Base-by-base conservation (phyloP, 345 rosid species). In the Moricandia arvensis region DNA sequence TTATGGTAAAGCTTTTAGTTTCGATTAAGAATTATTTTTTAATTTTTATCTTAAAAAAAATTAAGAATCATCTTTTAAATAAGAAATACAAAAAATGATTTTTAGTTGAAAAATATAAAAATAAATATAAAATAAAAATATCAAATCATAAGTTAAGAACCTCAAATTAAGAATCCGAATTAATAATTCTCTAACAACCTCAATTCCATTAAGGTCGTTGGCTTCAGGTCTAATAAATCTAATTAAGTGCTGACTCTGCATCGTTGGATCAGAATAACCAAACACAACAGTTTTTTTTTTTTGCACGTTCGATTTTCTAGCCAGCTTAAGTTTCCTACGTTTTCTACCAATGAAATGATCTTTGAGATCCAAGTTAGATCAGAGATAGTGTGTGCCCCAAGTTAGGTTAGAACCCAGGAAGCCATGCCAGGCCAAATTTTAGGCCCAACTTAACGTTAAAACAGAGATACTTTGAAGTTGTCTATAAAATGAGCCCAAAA, bases 331-430 rank as follows among this genome's bases (percentile, higher is more conserved):
- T 8, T 26, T 58, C 61, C 59, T 54, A 51, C 7, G 3, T 11
- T 53, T 15, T 55, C 24, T 13, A 63, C 8, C 76, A n/a, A 9
- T 72, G 29, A 34, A 2, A 33, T n/a, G 49, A 13, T 54, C 29
- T 54, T 3, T 53, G 27, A 17, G 6, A 13, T 31, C 75, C 75
- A 62, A 27, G 12, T 62, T 72, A 62, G 27, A n/a, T n/a, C n/a
- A n/a, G 15, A 43, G 16, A 43, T n/a, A n/a, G 8, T 47, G 8
- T 47, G 53, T 8, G 18, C n/a, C 53, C 53, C 53, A 47, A 47
- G 53, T 47, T 47, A n/a, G 53, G 17, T 47, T 3, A 47, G 53
- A 47, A 47, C 53, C 53, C 53, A 47, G n/a, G 53, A 47, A 47
- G 53, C 5, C 31, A 29, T 29, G 31, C 31, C 3, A n/a, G n/a